Base-by-base conservation (phyloP, 1,139 yeast genomes). In the Candida sp. region DNA sequence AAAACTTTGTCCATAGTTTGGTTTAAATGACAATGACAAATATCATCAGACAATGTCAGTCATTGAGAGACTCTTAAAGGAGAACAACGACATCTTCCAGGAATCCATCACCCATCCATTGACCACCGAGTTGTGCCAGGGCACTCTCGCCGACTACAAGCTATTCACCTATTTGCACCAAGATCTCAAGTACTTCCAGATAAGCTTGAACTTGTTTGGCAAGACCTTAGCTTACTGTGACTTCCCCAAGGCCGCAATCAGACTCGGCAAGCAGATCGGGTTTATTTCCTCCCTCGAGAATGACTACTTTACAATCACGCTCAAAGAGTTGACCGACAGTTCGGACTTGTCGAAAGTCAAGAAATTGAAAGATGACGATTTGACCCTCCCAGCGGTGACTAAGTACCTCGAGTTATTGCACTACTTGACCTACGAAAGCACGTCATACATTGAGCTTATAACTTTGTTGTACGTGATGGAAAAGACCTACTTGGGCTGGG, bases 401-500 rank as follows among this genome's bases (percentile, higher is more conserved):
- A 51, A 58, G 12, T 81, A 81, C 52, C 60, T 78, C 30, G 65
- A 68, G 1, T 70, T 65, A 41, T 59, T 81, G 54, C 61, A 63
- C 3, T 59, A 68, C 22, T 60, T 77, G 46, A 63, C 70, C 2
- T 49, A 54, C 17, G 65, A 69, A 8, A 56, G 66, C 26, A 53
- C 55, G 1, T 68, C 78, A 0, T 82, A 81, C 54, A 66, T 72
- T 3, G 77, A 79, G 54, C 48, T 79, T n/a, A 67, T 81, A 34
- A 79, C 84, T 1, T 70, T 71, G 42, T 57, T 73, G 48, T 81
- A 73, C 61, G 69, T 73, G 12, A 78, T 81, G 77, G 86, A 82
- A 55, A 72, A 73, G 46, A 78, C 79, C 2, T 82, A 82, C 54
- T 68, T 79, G 42, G 78, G 73, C 12, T 82, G 86, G 86, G 84